Evolutionary conservation across 306 rosid genomes (phyloP), one percentile per base, ranked within the genome.

Genomic region (Dryas alaskensis): DNA sequence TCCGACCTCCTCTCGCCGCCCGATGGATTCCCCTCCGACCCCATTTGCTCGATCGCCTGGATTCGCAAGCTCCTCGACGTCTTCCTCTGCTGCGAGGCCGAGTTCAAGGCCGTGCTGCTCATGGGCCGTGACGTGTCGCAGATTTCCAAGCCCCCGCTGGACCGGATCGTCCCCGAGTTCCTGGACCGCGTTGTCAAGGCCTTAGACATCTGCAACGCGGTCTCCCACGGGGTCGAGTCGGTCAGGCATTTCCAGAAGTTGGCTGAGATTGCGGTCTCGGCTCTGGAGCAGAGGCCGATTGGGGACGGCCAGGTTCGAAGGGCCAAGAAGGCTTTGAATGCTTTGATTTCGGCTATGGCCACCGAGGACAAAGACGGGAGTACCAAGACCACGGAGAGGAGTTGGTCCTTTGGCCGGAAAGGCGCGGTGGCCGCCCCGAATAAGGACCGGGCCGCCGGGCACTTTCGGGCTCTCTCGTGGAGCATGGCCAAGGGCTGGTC

Each of bases 261-360:
- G 3, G 97, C 96, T 0, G 93, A 88, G 82, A 92, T 92, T 4
- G 97, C 87, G 0, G 89, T 95, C 14, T 45, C 86, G 10, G 86
- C 99, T 22, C 72, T 95, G 12, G 87, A 85, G 7, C 84, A 83
- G 5, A 37, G 74, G 50, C 98, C 97, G 4, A 70, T 95, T n/a
- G 97, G 98, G 0, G 97, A 95, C 1, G 99, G 99, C 0, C 97
- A 92, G 74, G 91, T 87, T 8, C 92, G 96, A 3, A 84, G 99
- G 0, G 99, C 99, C 0, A 87, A 86, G n/a, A 92, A 84, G 87
- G 96, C 98, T 0, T 69, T 95, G 75, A 67, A 48, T 45, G 76
- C 96, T 0, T 76, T 95, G 43, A 57, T 89, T 8, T 50, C 84
- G 0, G 84, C 82, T 10, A 87, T 92, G 91, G 40, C 84, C 19